Base-by-base conservation (phyloP, 129 eudicot species). In the Calendula officinalis region DNA sequence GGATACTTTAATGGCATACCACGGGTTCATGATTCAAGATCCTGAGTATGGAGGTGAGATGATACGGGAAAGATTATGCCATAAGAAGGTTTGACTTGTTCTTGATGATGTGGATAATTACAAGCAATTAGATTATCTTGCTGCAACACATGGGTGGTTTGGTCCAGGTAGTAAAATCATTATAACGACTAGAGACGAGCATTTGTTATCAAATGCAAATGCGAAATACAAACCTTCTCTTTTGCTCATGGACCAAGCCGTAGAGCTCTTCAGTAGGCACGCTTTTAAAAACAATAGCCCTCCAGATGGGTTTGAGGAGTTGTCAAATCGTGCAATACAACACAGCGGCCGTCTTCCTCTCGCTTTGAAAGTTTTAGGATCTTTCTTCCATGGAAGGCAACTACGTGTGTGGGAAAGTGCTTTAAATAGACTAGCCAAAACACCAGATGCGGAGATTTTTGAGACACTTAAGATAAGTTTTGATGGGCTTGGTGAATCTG, bases 181-280 rank as follows among this genome's bases (percentile, higher is more conserved):
- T 47, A 47, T 47, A 47, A 53, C 59, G 8, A 27, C 59, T 4
- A 9, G 59, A 10, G 6, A 53, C 8, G 11, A 16, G 14, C 40
- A 10, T 9, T 27, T 53, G 40, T 10, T 32, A 54, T 32, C 40
- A 11, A 5, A 54, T 54, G 34, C 40, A 1, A 8, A 54, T 32
- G 15, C 3, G 2, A 54, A 32, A 8, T 54, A 54, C 15, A 54
- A 1, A 54, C 60, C 60, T 10, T n/a, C 13, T 12, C 60, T 14
- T 48, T 48, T 54, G 1, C 40, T 6, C 27, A 32, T 2, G 7
- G 27, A 48, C 3, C 53, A 48, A 48, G 30, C 53, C 0, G 3
- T 48, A n/a, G 30, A 48, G 4, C 60, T 54, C 39, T 32, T 54
- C 14, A 54, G 60, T 54, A 27, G 60, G 39, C 37, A 32, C 27